Base-by-base conservation (phyloP, 805 yeast genomes). In the Metschnikowia shivogae region DNA sequence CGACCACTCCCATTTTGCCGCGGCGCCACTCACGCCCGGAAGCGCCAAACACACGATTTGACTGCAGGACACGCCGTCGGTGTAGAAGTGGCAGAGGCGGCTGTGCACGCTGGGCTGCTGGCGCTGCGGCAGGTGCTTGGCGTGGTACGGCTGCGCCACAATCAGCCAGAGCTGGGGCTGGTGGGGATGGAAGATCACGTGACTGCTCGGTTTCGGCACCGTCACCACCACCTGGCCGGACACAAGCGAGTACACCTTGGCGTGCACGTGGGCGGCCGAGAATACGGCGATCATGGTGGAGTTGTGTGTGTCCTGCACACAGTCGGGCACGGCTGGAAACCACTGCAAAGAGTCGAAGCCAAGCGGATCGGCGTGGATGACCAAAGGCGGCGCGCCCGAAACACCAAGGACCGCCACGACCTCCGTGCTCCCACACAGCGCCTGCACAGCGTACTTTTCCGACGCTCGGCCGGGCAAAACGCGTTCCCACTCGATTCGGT, bases 221-320 rank as follows among this genome's bases (percentile, higher is more conserved):
- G 63, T 63, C 44, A 63, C 57, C 5, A 67, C 46, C 10, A 65
- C 47, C 34, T 61, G 63, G 0, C 68, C 59, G 44, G 70, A 63
- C 45, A 68, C 69, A 3, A 71, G 46, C 1, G 75, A 70, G 47
- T 67, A 71, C 9, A 70, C 54, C 37, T 63, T 64, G 11, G 59
- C 57, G 28, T 61, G 60, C 9, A 70, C 53, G 19, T 53, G 41
- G 20, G 52, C 44, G 26, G 55, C 54, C 9, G 70, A 57, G 46
- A 60, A 68, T 4, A 70, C 51, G 3, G 62, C 59, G 19, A 71
- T 34, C 46, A 70, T 73, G 30, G 59, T 61, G 29, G 63, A 53
- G 47, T 70, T 67, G 26, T 29, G n/a, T 37, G 20, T n/a, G 29
- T 11, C 31, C 45, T 30, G 39, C 9, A 28, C 34, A 28, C 26